Base-by-base conservation (phyloP, 2,329 filamentous ascomycete species). In the Apiospora rasikravindrae region DNA sequence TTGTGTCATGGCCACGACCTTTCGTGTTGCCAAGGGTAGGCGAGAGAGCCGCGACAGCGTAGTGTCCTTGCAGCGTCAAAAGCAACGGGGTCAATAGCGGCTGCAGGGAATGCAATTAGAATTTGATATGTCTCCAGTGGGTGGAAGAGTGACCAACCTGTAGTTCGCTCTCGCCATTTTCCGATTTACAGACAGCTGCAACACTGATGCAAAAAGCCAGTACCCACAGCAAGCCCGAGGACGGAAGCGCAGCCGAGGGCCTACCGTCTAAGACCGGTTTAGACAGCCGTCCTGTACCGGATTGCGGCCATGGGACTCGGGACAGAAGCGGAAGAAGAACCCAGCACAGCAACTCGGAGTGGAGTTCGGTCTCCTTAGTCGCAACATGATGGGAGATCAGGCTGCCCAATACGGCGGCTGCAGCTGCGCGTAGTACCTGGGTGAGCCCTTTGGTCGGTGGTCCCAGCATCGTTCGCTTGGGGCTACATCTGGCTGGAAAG, bases 81-180 rank as follows among this genome's bases (percentile, higher is more conserved):
- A 83, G 75, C 2, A 82, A 74, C 2, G 81, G 82, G 49, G 76
- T 78, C 61, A 82, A 76, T 26, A 71, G 77, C 19, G 81, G 81
- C 79, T 82, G 66, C 37, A 26, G n/a, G 45, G 29, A 29, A 51
- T 29, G 13, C 11, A 19, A 33, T 53, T 51, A 49, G 49, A 37
- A 29, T 51, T 40, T 57, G 45, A 42, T 51, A 53, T 2, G 14
- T 24, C 19, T 57, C 40, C 42, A 57, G 47, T 4, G 47, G 24
- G 33, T 7, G 14, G 40, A 4, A 57, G 8, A 11, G 22, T 51
- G 19, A 40, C 37, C 13, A 40, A 40, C 68, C 47, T 51, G 49
- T n/a, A 69, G 29, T 19, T 57, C 10, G n/a, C 53, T 44, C 8
- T 69, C 68, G 47, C 45, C 47, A 45, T 68, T 26, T n/a, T 44